phyloP scores from a whole-genome alignment of 306 rosid species.

The Corylus americana region DNA sequence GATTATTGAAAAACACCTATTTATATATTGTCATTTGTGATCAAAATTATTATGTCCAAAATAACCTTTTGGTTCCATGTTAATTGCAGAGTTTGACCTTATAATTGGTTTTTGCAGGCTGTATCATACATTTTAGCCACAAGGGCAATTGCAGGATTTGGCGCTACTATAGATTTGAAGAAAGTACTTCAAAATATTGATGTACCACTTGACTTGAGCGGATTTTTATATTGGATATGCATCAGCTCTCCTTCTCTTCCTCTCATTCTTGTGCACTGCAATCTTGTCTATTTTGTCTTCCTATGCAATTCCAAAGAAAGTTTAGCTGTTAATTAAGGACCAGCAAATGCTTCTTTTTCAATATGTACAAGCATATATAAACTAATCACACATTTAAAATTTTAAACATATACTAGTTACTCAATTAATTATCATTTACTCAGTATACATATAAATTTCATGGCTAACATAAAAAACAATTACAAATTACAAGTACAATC shows the following conservation, averaged over 20 bases:
- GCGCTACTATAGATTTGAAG: not conserved
- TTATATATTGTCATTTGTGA: too few relatives aligned
- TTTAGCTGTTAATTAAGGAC: not conserved
- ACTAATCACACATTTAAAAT: too few relatives aligned
- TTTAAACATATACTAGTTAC: too few relatives aligned
- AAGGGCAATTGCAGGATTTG: constrained; percentile 29
- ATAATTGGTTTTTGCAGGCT: constrained; percentile 9
- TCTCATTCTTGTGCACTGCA: constrained; percentile 28
- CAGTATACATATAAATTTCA: too few relatives aligned
- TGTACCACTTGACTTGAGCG: not conserved
- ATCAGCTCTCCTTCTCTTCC: constrained; percentile 4
- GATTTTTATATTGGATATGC: constrained; percentile 9
- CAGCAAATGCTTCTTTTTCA: too few relatives aligned
- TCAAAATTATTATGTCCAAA: too few relatives aligned
- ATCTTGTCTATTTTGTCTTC: constrained; percentile 29
- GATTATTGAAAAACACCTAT: too few relatives aligned
- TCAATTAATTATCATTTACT: too few relatives aligned
- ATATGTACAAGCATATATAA: too few relatives aligned
- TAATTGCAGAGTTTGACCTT: not conserved
- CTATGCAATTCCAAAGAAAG: constrained; percentile 26
- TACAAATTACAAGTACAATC: too few relatives aligned
- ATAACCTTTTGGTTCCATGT: not conserved
- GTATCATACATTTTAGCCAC: constrained; percentile 16
- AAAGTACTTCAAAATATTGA: rapidly evolving
- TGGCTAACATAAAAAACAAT: too few relatives aligned